Conservation (phyloP, 306 rosid species). For the Trifolium dubium region DNA sequence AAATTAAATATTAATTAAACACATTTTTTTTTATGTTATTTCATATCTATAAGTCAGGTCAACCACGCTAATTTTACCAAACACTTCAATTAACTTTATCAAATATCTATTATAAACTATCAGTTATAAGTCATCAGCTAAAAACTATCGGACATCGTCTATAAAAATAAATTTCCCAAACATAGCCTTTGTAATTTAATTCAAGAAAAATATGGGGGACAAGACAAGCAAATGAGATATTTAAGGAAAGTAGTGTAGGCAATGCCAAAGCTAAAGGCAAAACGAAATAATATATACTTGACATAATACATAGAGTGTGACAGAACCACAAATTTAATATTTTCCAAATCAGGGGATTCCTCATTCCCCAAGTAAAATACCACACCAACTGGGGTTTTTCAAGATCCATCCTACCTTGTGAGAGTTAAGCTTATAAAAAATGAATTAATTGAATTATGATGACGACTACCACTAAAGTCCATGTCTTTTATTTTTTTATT, state of each 20-base stretch:
- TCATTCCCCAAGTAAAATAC: conserved; percentile 56
- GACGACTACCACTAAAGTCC: conserved; percentile 41
- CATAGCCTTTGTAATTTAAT: too few species aligned
- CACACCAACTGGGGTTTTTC: conserved; percentile 44
- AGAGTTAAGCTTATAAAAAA: conserved; percentile 4
- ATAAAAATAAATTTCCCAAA: too few species aligned
- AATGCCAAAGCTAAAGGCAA: conserved; percentile 29
- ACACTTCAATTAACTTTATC: too few species aligned
- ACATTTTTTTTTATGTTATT: too few species aligned
- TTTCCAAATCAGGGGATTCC: conserved; percentile 50
- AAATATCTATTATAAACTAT: too few species aligned
- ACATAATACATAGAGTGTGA: conserved; percentile 29
- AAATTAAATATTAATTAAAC: too few species aligned
- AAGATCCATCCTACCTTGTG: conserved; percentile 40
- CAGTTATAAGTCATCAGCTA: too few species aligned
- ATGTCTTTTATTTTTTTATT: conserved; percentile 20
- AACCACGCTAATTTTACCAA: too few species aligned
- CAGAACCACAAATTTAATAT: conserved; percentile 41
- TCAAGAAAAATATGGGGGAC: conserved; percentile 3
- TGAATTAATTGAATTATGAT: neutral
- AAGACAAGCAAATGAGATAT: conserved; percentile 49
- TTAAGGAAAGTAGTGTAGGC: conserved; percentile 44
- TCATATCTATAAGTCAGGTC: too few species aligned
- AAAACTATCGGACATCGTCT: too few species aligned
- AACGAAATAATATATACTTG: conserved; percentile 18